Percentiles rank a stretch among this genome's conserved stretches.
phyloP scores from a whole-genome alignment of 257 asterid species.

The Verbena officinalis region DNA sequence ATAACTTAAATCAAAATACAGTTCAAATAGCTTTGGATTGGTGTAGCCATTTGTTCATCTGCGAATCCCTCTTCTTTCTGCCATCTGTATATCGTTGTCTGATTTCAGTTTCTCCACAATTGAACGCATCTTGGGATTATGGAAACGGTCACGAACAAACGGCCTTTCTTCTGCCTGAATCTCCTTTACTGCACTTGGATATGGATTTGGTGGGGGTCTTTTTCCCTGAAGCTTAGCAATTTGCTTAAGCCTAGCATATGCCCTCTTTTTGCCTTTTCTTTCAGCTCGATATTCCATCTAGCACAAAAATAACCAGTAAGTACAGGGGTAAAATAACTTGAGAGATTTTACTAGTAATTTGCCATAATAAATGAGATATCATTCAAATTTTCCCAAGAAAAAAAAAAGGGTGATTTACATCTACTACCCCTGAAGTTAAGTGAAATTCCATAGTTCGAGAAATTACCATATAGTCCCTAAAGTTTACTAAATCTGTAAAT shows the following conservation, averaged over 20 bases:
- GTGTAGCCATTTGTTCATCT: constrained; percentile 25
- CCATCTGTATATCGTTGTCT: constrained; percentile 49
- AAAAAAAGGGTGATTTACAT: too few species aligned
- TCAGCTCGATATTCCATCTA: constrained; percentile 78
- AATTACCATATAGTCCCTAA: too few species aligned
- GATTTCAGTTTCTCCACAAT: constrained; percentile 46
- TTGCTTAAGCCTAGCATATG: constrained; percentile 69
- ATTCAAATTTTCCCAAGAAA: too few species aligned
- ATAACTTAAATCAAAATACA: too few species aligned
- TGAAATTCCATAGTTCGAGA: too few species aligned
- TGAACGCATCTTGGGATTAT: constrained; percentile 38
- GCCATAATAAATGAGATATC: too few species aligned
- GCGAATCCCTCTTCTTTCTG: constrained; percentile 44
- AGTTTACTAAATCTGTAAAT: too few species aligned
- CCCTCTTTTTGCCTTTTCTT: constrained; percentile 61
- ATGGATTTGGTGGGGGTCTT: constrained; percentile 79
- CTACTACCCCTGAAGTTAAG: too few species aligned
- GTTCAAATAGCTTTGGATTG: not conserved
- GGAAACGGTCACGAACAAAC: constrained; percentile 64
- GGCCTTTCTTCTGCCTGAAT: constrained; percentile 80
- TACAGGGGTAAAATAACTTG: not conserved
- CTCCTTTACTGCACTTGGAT: constrained; percentile 74
- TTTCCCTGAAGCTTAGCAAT: constrained; percentile 68
- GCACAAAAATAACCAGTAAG: constrained; percentile 19
- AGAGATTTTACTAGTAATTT: too few species aligned